Conservation (phyloP, 2,329 filamentous ascomycete genomes). For the Cercospora zeae-maydis region DNA sequence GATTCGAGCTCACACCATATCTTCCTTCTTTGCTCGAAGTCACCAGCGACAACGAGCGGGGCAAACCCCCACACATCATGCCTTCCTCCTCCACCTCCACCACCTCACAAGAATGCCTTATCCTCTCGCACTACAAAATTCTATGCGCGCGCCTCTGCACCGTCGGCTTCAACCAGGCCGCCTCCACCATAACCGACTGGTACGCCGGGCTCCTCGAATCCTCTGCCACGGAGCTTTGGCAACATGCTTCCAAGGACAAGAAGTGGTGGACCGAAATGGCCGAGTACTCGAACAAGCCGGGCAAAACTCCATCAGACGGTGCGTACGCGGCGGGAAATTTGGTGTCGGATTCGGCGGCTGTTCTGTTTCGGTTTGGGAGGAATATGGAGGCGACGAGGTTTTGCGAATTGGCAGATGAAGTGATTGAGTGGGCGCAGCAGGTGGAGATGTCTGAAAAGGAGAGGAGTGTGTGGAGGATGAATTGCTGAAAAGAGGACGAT, state of each 20-base stretch:
- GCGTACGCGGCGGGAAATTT: constrained; percentile 7
- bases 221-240: not conserved
- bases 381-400: constrained; percentile 15
- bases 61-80: constrained; percentile 3
- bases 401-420: constrained; percentile 17
- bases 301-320: not conserved
- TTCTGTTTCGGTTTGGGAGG: constrained; percentile 19
- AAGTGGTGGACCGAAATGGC: constrained; percentile 5
- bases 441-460: constrained; percentile 10
- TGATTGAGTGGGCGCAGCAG: constrained; percentile 10
- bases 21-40: not conserved
- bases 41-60: not conserved
- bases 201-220: constrained; percentile 13
- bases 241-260: not conserved
- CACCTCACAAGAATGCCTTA: constrained; percentile 12
- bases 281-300: constrained; percentile 1
- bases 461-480: not conserved
- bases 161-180: not conserved
- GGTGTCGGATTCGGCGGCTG: constrained; percentile 12
- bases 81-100: constrained; percentile 16
- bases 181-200: not conserved
- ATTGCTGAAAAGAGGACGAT: not conserved
- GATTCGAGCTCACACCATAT: not conserved
- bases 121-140: constrained; percentile 12
- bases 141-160: constrained; percentile 13